Percentiles rank a stretch among this genome's conserved stretches.
phyloP scores from a whole-genome alignment of 1,284 basidiomycete species.

The Rhodotorula mucilaginosa region DNA sequence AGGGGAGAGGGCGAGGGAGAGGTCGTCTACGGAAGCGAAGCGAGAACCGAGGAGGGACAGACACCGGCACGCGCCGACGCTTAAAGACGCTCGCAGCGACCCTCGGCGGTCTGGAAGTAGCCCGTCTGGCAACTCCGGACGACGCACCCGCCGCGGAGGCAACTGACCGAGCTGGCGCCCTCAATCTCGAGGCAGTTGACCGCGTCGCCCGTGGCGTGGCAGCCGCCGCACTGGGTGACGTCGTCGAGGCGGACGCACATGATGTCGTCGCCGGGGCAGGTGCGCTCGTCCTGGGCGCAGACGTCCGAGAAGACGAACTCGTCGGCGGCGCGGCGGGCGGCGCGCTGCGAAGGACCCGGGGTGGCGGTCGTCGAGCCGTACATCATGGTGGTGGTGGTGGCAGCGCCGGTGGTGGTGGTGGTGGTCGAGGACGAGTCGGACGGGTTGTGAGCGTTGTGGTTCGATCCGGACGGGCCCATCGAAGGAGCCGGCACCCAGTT shows the following conservation, averaged over 20 bases:
- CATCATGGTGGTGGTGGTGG: not conserved
- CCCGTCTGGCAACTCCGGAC: slow-evolving; percentile 38
- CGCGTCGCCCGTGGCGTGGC: slow-evolving; percentile 30
- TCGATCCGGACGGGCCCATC: slow-evolving; percentile 2
- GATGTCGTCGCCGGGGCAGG: slow-evolving; percentile 37
- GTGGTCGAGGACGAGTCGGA: slow-evolving; percentile 3
- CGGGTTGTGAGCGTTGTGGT: slow-evolving; percentile 1
- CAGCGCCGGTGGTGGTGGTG: not conserved
- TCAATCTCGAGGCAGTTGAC: slow-evolving; percentile 36
- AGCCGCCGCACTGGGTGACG: slow-evolving; percentile 39
- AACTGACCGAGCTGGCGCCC: slow-evolving; percentile 30
- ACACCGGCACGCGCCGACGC: no score
- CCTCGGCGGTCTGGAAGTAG: slow-evolving; percentile 34
- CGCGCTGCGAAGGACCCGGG: slow-evolving; percentile 23
- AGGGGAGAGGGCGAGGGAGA: no score
- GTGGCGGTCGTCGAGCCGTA: slow-evolving; percentile 7
- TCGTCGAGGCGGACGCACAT: slow-evolving; percentile 41
- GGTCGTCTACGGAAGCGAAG: no score
- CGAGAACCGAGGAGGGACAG: not conserved
- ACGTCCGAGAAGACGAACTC: slow-evolving; percentile 37
- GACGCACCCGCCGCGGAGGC: slow-evolving; percentile 38
- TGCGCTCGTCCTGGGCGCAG: slow-evolving; percentile 38
- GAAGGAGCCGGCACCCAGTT: not conserved
- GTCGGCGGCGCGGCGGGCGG: slow-evolving; percentile 17
- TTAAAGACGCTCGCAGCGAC: slow-evolving; percentile 27